A percentile compares a stretch with the other conserved stretches of the same genome.
Evolutionary conservation across 108 stramenopile species (phyloP).

Genomic region (Fragilaria crotonensis): DNA sequence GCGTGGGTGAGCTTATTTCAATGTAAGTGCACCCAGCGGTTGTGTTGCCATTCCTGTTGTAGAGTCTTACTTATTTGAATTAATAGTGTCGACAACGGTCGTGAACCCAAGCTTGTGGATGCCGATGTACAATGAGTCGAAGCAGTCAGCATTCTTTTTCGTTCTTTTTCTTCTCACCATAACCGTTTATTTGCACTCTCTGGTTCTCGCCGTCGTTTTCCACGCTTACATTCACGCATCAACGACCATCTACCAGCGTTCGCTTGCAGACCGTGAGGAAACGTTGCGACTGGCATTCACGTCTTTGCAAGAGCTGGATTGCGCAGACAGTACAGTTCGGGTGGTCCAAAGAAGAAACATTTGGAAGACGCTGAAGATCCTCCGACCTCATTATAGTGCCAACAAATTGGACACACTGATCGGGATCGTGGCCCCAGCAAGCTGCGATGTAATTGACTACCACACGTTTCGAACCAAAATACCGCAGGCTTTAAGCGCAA

Average conservation of each 20-base stretch:
- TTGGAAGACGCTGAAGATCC: constrained; percentile 23
- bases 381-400: constrained; percentile 50
- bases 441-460: constrained; percentile 31
- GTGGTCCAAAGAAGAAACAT: constrained; percentile 22
- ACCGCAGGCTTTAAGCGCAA: constrained; percentile 41
- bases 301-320: constrained; percentile 15
- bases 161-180: constrained; percentile 33
- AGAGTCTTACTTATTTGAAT: neutral
- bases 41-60: neutral
- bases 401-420: constrained; percentile 50
- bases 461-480: constrained; percentile 41
- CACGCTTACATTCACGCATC: constrained; percentile 49
- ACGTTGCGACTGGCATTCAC: constrained; percentile 32
- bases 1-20: constrained; percentile 3
- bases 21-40: neutral
- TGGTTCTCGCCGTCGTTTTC: constrained; percentile 54
- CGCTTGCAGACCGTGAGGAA: constrained; percentile 31
- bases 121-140: constrained; percentile 37
- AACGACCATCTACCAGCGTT: constrained; percentile 28
- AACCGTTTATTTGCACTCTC: constrained; percentile 42
- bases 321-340: constrained; percentile 1
- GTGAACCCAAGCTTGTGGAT: constrained; percentile 54
- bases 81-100: constrained; percentile 43
- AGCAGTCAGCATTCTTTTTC: constrained; percentile 39
- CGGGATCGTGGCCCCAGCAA: constrained; percentile 42